Conservation (phyloP, 2,329 filamentous ascomycete species). For the Macrophomina phaseolina region DNA sequence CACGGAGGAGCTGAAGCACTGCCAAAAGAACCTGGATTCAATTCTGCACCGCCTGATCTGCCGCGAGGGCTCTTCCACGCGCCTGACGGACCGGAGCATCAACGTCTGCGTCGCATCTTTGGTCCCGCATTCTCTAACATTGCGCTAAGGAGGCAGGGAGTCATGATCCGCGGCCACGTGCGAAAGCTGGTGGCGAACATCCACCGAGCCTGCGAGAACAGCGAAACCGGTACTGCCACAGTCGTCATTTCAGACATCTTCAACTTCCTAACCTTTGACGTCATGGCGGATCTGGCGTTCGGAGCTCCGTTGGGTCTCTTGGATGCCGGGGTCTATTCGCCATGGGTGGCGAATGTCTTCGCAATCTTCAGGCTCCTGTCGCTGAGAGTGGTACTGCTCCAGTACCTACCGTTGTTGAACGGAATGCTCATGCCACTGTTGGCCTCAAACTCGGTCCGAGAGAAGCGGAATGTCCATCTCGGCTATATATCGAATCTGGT, state of each 20-base stretch:
- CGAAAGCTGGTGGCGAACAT: constrained; percentile 46
- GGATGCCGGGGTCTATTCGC: constrained; percentile 34
- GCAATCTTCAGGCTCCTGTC: constrained; percentile 28
- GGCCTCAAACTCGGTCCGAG: background rate
- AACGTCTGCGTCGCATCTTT: constrained; percentile 45
- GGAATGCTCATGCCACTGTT: background rate
- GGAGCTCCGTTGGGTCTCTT: constrained; percentile 40
- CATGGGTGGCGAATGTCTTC: constrained; percentile 42
- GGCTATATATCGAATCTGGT: background rate
- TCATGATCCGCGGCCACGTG: constrained; percentile 40
- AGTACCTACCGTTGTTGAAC: background rate
- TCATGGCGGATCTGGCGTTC: constrained; percentile 39
- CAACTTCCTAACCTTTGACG: constrained; percentile 35
- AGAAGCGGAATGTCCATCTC: background rate
- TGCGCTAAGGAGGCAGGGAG: constrained; percentile 38
- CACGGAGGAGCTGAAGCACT: constrained; percentile 10
- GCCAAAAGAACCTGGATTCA: constrained; percentile 22
- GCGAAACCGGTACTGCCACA: too few relatives aligned
- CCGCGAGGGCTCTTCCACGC: constrained; percentile 46
- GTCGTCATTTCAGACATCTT: constrained; percentile 36
- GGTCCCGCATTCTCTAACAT: constrained; percentile 40
- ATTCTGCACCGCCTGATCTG: constrained; percentile 37
- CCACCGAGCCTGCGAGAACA: constrained; percentile 16
- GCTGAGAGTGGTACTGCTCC: background rate
- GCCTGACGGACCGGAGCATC: constrained; percentile 48